These are phyloP conservation scores for Ganoderma boninense DNA, from an alignment of 1,284 basidiomycete species.

Conservation along the genomic window DNA sequence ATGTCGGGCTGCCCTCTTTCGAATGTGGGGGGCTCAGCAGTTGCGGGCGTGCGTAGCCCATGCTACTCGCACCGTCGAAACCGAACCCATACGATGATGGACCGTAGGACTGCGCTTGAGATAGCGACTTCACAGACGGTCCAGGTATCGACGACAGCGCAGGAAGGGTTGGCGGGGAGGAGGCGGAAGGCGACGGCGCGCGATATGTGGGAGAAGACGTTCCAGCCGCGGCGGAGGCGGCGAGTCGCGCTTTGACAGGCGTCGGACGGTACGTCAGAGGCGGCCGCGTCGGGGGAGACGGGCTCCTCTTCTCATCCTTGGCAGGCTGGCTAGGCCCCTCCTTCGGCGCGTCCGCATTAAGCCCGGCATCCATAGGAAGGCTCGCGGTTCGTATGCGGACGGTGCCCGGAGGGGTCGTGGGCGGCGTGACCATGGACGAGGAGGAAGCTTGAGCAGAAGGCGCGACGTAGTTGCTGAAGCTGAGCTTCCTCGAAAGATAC, in stretches of 20 bases:
- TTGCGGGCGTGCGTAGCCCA: slow-evolving; percentile 21
- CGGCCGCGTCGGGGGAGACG: slow-evolving; percentile 6
- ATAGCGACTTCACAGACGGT: slow-evolving; percentile 22
- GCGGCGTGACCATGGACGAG: slow-evolving; percentile 38
- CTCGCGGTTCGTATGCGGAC: slow-evolving; percentile 30
- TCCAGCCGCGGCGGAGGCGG: slow-evolving; percentile 16
- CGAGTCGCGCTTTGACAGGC: slow-evolving; percentile 20
- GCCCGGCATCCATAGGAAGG: slow-evolving; percentile 27
- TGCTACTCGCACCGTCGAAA: slow-evolving; percentile 19
- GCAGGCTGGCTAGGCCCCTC: slow-evolving; percentile 15
- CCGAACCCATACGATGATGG: slow-evolving; percentile 24
- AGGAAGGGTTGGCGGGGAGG: slow-evolving; percentile 16
- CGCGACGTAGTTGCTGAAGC: slow-evolving; percentile 57
- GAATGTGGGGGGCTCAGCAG: slow-evolving; percentile 36
- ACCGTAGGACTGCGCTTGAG: slow-evolving; percentile 19
- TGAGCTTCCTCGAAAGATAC: slow-evolving; percentile 49
- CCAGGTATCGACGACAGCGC: slow-evolving; percentile 29
- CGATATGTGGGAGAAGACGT: slow-evolving; percentile 12
- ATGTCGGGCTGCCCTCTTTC: slow-evolving; percentile 28
- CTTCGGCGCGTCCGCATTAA: slow-evolving; percentile 29
- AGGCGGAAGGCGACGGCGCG: slow-evolving; percentile 24
- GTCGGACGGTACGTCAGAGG: slow-evolving; percentile 13
- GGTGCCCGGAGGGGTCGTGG: slow-evolving; percentile 37
- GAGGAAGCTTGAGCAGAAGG: slow-evolving; percentile 17
- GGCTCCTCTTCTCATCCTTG: slow-evolving; percentile 18